phyloP scores from a whole-genome alignment of 106 monocot genomes.

The Allium sativum region DNA sequence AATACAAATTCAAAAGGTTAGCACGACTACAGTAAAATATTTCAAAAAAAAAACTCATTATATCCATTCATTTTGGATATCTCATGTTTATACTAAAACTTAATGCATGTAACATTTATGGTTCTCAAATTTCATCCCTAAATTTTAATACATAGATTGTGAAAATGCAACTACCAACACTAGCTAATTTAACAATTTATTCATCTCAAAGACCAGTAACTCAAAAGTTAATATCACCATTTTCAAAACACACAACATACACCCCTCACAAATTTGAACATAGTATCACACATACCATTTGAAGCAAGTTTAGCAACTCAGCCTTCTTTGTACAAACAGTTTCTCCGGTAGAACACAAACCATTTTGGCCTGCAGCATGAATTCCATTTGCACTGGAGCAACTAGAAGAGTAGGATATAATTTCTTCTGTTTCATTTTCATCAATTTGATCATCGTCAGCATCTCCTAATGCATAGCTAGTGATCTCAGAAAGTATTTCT shows the following conservation, averaged over 20 bases:
- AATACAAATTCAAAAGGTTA: not conserved
- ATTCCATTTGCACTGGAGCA: slow-evolving; percentile 9
- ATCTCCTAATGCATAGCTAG: slow-evolving; percentile 27
- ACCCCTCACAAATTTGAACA: not conserved
- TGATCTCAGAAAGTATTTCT: slow-evolving; percentile 50
- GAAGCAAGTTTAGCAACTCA: slow-evolving; percentile 47
- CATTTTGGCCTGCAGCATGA: not conserved
- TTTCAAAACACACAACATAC: not conserved
- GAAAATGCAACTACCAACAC: too few species aligned
- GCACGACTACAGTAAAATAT: too few species aligned
- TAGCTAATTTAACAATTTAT: too few species aligned
- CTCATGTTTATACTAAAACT: too few species aligned
- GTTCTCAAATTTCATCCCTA: too few species aligned
- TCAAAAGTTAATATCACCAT: too few species aligned
- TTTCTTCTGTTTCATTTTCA: slow-evolving; percentile 17
- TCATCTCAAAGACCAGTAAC: too few species aligned
- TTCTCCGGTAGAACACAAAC: not conserved
- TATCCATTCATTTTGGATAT: too few species aligned
- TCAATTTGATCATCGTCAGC: slow-evolving; percentile 18
- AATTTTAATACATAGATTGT: too few species aligned
- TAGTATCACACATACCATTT: slow-evolving; percentile 32
- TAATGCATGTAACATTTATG: too few species aligned
- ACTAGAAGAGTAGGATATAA: slow-evolving; percentile 19
- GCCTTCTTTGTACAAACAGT: slow-evolving; percentile 19
- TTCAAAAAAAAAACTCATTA: too few species aligned